Conservation (phyloP, 1,284 basidiomycete species). For the Sphaerobolus stellatus region DNA sequence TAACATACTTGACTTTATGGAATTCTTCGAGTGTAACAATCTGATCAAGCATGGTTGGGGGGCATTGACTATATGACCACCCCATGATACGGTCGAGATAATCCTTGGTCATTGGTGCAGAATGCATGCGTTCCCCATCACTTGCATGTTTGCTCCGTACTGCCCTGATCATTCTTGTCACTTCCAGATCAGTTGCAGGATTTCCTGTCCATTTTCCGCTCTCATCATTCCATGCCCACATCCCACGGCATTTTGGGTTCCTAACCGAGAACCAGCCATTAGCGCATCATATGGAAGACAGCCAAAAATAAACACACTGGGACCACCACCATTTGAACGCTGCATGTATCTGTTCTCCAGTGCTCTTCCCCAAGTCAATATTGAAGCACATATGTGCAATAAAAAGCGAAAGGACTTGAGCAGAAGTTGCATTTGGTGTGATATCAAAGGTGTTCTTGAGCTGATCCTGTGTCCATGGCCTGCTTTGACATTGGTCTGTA, state of each 20-base stretch:
- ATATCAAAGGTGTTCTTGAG: neutral
- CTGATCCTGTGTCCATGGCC: neutral
- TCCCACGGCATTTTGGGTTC: neutral
- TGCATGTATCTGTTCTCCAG: neutral
- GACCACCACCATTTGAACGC: neutral
- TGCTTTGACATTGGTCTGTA: too few relatives aligned
- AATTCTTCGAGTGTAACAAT: too few relatives aligned
- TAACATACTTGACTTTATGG: neutral
- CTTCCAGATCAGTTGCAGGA: neutral
- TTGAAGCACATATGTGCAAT: neutral
- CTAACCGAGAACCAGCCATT: neutral
- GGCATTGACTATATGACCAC: conserved; percentile 26
- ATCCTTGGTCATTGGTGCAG: conserved; percentile 31
- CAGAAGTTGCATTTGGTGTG: neutral
- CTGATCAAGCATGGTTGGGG: neutral
- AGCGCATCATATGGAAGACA: neutral
- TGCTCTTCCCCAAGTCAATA: neutral
- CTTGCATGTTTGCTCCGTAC: conserved; percentile 3
- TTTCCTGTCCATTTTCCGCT: neutral
- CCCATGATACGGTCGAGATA: conserved; percentile 27
- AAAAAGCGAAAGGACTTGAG: neutral
- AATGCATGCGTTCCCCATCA: conserved; percentile 28
- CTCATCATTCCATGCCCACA: neutral
- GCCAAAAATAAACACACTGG: neutral
- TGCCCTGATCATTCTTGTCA: neutral